Evolutionary conservation across 805 yeast species (phyloP).

Genomic region (Hanseniaspora osmophila): DNA sequence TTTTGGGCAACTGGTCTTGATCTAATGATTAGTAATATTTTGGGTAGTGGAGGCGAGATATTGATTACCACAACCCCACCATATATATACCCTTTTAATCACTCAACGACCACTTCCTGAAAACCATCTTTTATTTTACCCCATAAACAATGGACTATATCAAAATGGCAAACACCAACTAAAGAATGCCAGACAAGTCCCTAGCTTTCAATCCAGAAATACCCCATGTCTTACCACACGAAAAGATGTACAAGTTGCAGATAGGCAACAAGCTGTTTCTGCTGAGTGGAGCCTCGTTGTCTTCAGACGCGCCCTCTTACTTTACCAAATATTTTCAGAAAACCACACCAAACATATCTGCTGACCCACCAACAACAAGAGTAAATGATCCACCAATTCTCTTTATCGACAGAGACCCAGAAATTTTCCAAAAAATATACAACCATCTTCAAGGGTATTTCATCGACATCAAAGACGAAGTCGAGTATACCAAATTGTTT

Average conservation of each 20-base stretch:
- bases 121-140: no score
- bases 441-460: constrained; percentile 73
- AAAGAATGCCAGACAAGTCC: not conserved
- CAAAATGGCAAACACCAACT: not conserved
- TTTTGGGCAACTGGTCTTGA: no score
- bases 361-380: not conserved
- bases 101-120: no score
- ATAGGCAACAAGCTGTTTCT: constrained; percentile 48
- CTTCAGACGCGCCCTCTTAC: constrained; percentile 79
- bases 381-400: constrained; percentile 25
- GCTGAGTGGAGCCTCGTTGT: constrained; percentile 66
- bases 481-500: constrained; percentile 45
- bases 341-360: not conserved
- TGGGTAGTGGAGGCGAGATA: no score
- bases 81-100: no score
- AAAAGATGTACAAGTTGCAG: constrained; percentile 52
- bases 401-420: constrained; percentile 63
- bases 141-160: no score
- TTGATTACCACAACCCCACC: no score
- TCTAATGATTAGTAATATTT: no score
- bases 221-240: constrained; percentile 49
- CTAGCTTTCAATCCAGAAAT: constrained; percentile 27
- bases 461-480: constrained; percentile 43
- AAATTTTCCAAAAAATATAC: constrained; percentile 50
- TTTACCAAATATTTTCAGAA: constrained; percentile 54